Evolutionary conservation across 768 basidiomycete genomes (phyloP).

Genomic region (Sistotremastrum suecicum): DNA sequence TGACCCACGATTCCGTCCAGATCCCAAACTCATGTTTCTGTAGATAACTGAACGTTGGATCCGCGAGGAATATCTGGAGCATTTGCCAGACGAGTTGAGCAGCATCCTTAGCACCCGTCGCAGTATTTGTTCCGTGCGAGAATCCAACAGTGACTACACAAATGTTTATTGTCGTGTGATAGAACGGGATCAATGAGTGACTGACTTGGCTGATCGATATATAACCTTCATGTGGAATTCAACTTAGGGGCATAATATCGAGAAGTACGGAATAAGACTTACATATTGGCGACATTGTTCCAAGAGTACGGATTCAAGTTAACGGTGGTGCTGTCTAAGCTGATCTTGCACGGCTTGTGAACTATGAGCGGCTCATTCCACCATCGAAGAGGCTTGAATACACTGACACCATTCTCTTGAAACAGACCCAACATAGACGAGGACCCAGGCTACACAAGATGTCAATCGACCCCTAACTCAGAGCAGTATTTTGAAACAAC

Average conservation of each 20-base stretch:
- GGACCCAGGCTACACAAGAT: conserved; percentile 18
- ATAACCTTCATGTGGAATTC: too few species aligned
- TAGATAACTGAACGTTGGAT: conserved; percentile 37
- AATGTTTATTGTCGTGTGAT: background rate
- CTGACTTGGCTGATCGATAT: conserved; percentile 40
- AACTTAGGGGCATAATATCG: too few species aligned
- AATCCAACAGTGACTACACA: conserved; percentile 37
- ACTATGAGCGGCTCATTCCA: too few species aligned
- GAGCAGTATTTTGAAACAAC: background rate
- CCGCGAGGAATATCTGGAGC: conserved; percentile 47
- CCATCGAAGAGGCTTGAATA: too few species aligned
- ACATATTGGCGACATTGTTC: conserved; percentile 42
- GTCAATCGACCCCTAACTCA: too few species aligned
- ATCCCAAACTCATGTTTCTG: conserved; percentile 33
- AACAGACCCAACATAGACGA: conserved; percentile 25
- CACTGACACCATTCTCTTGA: too few species aligned
- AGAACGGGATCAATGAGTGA: background rate
- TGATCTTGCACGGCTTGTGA: conserved; percentile 23
- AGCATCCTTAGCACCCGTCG: conserved; percentile 37
- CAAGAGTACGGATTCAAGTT: conserved; percentile 40
- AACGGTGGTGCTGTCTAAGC: conserved; percentile 35
- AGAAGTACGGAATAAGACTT: background rate
- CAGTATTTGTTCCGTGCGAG: conserved; percentile 36
- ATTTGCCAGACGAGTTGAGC: conserved; percentile 47
- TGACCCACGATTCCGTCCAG: conserved; percentile 52